phyloP scores from a whole-genome alignment of 768 basidiomycete species.

The Naganishia vaughanmartiniae region DNA sequence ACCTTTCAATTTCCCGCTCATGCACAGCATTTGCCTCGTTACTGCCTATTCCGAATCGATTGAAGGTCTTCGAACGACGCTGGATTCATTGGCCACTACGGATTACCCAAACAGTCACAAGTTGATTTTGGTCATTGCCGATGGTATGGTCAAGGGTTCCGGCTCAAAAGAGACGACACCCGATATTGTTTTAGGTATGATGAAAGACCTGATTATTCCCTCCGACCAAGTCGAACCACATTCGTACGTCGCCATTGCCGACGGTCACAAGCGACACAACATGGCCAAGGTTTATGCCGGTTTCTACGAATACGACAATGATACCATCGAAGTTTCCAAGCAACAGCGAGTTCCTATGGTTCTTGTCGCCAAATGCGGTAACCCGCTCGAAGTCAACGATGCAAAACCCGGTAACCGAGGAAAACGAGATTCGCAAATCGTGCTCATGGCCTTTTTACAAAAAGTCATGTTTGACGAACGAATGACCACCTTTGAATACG shows the following conservation, averaged over 20 bases:
- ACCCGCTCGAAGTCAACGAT: constrained; percentile 81
- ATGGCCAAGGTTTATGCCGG: constrained; percentile 99
- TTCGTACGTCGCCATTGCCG: constrained; percentile 96
- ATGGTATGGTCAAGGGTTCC: constrained; percentile 96
- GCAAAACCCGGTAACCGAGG: constrained; percentile 96
- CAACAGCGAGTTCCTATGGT: constrained; percentile 96
- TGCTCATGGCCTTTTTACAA: constrained; percentile 95
- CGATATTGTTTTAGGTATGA: constrained; percentile 91
- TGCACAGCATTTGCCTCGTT: constrained; percentile 90
- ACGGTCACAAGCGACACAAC: constrained; percentile 99
- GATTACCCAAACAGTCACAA: constrained; percentile 99
- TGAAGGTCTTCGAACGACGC: constrained; percentile 90
- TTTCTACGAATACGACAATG: constrained; percentile 90
- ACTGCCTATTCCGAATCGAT: constrained; percentile 97
- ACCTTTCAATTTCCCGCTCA: constrained; percentile 93
- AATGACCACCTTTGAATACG: constrained; percentile 99
- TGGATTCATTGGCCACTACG: constrained; percentile 97
- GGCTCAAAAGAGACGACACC: constrained; percentile 87
- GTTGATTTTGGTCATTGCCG: constrained; percentile 88
- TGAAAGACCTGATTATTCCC: constrained; percentile 85
- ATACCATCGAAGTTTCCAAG: constrained; percentile 82
- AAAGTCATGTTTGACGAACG: constrained; percentile 99
- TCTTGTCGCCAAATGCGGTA: constrained; percentile 92
- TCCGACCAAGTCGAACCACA: constrained; percentile 84
- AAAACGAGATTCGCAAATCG: constrained; percentile 96